Conservation (phyloP, 192 early-diverging fungal species). For the Entomortierella beljakovae region DNA sequence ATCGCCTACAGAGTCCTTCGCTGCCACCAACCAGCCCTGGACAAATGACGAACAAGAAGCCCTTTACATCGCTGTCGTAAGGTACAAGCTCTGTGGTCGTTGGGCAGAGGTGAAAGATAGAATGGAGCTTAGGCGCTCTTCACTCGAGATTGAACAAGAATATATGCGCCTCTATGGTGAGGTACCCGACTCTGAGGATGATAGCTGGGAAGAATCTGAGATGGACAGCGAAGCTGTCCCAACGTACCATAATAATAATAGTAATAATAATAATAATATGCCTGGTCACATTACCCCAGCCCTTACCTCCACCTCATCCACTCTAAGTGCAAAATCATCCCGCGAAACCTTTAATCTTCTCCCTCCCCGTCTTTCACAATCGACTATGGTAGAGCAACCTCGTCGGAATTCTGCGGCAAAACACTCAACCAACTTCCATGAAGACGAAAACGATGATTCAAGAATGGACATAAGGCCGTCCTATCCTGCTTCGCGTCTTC, state of each 20-base stretch:
- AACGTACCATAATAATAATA: too few relatives aligned
- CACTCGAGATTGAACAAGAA: slow-evolving; percentile 41
- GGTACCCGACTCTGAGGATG: slow-evolving; percentile 27
- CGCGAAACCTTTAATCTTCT: slow-evolving; percentile 17
- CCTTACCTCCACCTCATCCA: slow-evolving; percentile 15
- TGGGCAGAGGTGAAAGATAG: slow-evolving; percentile 31
- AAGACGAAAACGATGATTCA: slow-evolving; percentile 13
- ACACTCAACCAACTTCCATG: background rate
- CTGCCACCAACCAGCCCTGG: slow-evolving; percentile 19
- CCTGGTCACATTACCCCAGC: slow-evolving; percentile 6
- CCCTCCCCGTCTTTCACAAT: background rate
- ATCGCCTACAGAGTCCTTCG: background rate
- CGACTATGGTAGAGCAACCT: background rate
- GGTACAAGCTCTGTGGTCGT: slow-evolving; percentile 34
- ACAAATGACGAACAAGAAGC: slow-evolving; percentile 39
- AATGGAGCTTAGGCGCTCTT: slow-evolving; percentile 28
- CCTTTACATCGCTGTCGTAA: slow-evolving; percentile 37
- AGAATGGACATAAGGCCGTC: slow-evolving; percentile 5
- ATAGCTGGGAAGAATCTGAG: background rate
- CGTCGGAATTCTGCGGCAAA: background rate
- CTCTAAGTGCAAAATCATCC: slow-evolving; percentile 22
- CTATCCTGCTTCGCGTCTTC: slow-evolving; percentile 7
- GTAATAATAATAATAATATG: too few relatives aligned
- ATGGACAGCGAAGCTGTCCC: background rate
- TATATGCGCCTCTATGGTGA: slow-evolving; percentile 51